phyloP scores from a whole-genome alignment of 2,329 filamentous ascomycete species.

The Alternaria ethzedia region DNA sequence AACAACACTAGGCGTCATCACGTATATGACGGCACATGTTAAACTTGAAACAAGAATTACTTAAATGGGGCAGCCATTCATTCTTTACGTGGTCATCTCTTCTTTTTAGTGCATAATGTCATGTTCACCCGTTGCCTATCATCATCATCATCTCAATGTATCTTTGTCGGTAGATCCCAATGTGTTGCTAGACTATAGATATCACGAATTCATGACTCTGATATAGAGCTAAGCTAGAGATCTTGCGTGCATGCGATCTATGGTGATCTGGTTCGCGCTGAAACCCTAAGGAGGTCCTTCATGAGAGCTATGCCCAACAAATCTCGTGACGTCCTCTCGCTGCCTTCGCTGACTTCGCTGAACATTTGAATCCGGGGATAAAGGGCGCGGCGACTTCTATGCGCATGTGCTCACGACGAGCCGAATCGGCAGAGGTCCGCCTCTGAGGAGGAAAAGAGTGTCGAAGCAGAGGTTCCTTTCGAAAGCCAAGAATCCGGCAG shows the following conservation, averaged over 20 bases:
- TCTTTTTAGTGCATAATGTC: conserved; percentile 38
- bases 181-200: neutral
- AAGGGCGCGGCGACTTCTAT: neutral
- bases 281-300: rapidly evolving
- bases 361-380: neutral
- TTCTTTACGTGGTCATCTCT: conserved; percentile 41
- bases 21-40: conserved; percentile 7
- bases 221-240: neutral
- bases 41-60: conserved; percentile 22
- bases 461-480: conserved; percentile 26
- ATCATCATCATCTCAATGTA: conserved; percentile 19
- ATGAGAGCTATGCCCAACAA: neutral
- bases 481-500: conserved; percentile 22
- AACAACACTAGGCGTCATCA: conserved; percentile 1
- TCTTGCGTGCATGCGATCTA: neutral
- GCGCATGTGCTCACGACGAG: neutral
- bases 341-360: neutral
- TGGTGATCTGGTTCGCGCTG: too few relatives aligned
- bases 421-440: conserved; percentile 19
- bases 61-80: conserved; percentile 44
- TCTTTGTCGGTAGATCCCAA: neutral
- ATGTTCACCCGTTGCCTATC: conserved; percentile 47
- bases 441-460: neutral
- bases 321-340: neutral
- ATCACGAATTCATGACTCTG: neutral